Conservation (phyloP, 2,329 filamentous ascomycete genomes). For the Colletotrichum tanaceti region DNA sequence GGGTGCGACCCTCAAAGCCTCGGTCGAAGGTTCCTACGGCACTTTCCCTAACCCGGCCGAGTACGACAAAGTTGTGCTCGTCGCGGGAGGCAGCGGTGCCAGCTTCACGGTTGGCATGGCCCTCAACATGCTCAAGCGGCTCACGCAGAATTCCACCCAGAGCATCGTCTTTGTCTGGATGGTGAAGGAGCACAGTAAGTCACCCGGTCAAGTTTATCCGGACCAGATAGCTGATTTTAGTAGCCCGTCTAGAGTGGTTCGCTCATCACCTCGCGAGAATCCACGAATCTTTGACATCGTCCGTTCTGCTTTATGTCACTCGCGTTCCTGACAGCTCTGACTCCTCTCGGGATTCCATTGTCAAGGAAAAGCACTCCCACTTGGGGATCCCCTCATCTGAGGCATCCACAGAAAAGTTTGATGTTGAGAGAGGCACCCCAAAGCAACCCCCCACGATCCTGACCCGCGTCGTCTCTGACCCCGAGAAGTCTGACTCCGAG, state of each 20-base stretch:
- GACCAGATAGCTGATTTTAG: slow-evolving; percentile 24
- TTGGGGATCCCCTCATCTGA: slow-evolving; percentile 25
- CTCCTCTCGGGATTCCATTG: neutral
- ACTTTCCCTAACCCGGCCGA: slow-evolving; percentile 58
- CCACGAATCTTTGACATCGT: slow-evolving; percentile 46
- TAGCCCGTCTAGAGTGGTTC: slow-evolving; percentile 55
- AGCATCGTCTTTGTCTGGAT: slow-evolving; percentile 56
- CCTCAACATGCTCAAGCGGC: slow-evolving; percentile 50
- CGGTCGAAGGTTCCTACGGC: slow-evolving; percentile 66
- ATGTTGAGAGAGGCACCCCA: slow-evolving; percentile 14
- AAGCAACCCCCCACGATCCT: slow-evolving; percentile 30
- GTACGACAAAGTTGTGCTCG: slow-evolving; percentile 44
- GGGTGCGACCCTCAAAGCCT: slow-evolving; percentile 56
- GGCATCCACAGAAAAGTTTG: slow-evolving; percentile 29
- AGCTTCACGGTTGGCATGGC: slow-evolving; percentile 63
- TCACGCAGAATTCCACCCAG: slow-evolving; percentile 41
- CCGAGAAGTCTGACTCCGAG: slow-evolving; percentile 43
- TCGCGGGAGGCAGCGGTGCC: slow-evolving; percentile 64
- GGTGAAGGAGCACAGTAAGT: slow-evolving; percentile 52
- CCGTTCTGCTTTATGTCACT: slow-evolving; percentile 52
- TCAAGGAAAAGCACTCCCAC: slow-evolving; percentile 17
- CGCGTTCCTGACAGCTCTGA: slow-evolving; percentile 3
- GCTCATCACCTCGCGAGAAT: slow-evolving; percentile 50
- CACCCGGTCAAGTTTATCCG: neutral
- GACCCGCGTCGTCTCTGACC: slow-evolving; percentile 36